These are phyloP conservation scores for Rhodotorula sp. DNA, from an alignment of 1,284 basidiomycete species.

Conservation along the genomic window DNA sequence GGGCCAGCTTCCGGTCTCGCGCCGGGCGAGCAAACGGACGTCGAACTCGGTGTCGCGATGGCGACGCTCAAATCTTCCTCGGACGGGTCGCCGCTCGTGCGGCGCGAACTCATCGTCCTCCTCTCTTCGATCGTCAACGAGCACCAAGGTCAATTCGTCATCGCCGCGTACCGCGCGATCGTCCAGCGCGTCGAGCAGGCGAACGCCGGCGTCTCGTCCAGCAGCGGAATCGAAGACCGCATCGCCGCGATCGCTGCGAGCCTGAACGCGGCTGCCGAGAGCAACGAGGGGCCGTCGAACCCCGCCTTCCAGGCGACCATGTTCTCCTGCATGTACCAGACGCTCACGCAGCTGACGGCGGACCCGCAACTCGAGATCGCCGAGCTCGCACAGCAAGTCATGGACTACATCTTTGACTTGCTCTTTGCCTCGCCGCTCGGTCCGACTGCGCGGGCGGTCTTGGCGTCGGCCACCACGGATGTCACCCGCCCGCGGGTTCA, in stretches of 20 bases:
- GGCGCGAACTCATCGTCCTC: conserved; percentile 89
- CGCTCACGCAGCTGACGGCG: conserved; percentile 83
- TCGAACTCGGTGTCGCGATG: conserved; percentile 59
- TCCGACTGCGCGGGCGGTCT: conserved; percentile 34
- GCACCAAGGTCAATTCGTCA: conserved; percentile 92
- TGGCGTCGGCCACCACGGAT: conserved; percentile 45
- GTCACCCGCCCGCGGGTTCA: conserved; percentile 46
- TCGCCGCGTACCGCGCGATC: conserved; percentile 89
- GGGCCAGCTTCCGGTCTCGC: conserved; percentile 62
- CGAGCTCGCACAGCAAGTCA: conserved; percentile 80
- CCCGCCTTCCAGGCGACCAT: conserved; percentile 43
- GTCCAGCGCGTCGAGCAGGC: conserved; percentile 56
- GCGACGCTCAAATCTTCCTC: conserved; percentile 54
- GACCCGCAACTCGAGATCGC: conserved; percentile 93
- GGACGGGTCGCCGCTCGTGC: conserved; percentile 92
- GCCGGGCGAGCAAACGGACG: conserved; percentile 66
- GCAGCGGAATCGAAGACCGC: conserved; percentile 42
- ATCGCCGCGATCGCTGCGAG: conserved; percentile 38
- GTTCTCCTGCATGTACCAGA: conserved; percentile 71
- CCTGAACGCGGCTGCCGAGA: conserved; percentile 40
- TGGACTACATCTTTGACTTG: conserved; percentile 88
- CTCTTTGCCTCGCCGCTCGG: conserved; percentile 82
- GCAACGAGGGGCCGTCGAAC: conserved; percentile 38
- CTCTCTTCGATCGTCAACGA: conserved; percentile 91
- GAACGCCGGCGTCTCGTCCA: conserved; percentile 58